Conservation (phyloP, 2,329 filamentous ascomycete species). For the Ceratocystis destructans region DNA sequence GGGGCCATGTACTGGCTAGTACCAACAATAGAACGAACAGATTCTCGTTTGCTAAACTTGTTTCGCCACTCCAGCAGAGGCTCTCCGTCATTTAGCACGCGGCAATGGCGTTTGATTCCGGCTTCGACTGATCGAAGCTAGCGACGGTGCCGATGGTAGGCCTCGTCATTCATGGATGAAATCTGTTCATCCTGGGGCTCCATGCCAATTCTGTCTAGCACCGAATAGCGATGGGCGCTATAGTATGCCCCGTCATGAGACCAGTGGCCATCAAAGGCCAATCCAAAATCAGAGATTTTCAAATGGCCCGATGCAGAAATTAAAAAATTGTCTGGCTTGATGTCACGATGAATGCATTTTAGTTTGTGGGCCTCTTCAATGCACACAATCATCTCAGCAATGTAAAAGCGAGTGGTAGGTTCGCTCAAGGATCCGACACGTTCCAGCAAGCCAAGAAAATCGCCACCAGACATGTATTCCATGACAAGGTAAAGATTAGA, state of each 20-base stretch:
- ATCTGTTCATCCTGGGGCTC: conserved; percentile 51
- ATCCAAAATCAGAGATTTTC: conserved; percentile 91
- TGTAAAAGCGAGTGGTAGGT: conserved; percentile 65
- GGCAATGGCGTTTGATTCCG: conserved; percentile 23
- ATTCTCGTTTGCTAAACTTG: conserved; percentile 50
- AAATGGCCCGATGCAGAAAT: conserved; percentile 78
- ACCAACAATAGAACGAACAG: conserved; percentile 77
- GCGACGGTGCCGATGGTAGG: conserved; percentile 14
- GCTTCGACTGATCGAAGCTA: conserved; percentile 28
- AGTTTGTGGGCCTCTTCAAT: conserved; percentile 84
- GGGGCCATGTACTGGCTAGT: conserved; percentile 98
- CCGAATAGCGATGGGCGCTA: conserved; percentile 63
- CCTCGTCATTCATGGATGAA: conserved; percentile 7
- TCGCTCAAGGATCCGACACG: conserved; percentile 75
- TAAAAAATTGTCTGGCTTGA: conserved; percentile 96
- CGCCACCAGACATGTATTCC: conserved; percentile 96
- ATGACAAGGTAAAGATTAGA: conserved; percentile 83
- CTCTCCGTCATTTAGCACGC: conserved; percentile 17
- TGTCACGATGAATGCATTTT: conserved; percentile 83
- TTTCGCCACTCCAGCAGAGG: conserved; percentile 56
- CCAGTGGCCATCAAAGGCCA: conserved; percentile 94
- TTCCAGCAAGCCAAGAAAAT: conserved; percentile 78
- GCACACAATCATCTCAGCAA: conserved; percentile 91
- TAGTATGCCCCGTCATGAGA: conserved; percentile 80
- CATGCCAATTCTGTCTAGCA: conserved; percentile 65